Conservation (phyloP, 169 alveolate genomes). For the Theileria orientalis region DNA sequence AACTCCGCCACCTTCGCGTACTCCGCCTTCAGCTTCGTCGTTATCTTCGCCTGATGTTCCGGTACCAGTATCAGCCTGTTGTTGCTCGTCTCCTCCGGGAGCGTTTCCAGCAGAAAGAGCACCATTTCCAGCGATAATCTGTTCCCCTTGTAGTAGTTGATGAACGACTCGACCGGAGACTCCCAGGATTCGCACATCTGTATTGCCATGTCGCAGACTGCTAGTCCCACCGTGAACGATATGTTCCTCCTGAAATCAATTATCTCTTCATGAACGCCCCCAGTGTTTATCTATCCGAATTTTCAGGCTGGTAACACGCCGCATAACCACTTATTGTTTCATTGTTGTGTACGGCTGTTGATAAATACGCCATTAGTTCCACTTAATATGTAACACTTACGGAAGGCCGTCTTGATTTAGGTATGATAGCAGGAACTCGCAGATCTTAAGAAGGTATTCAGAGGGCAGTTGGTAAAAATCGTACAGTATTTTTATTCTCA, state of each 20-base stretch:
- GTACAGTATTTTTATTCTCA: slow-evolving; percentile 47
- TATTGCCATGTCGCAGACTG: slow-evolving; percentile 51
- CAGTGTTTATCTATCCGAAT: not conserved
- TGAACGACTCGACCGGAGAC: slow-evolving; percentile 47
- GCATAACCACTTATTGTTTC: too few relatives aligned
- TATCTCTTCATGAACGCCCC: not conserved
- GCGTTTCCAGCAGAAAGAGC: slow-evolving; percentile 17
- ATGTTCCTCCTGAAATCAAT: slow-evolving; percentile 20
- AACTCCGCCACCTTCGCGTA: slow-evolving; percentile 26
- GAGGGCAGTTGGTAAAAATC: slow-evolving; percentile 58
- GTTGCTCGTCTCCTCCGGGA: slow-evolving; percentile 51
- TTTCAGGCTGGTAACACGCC: too few relatives aligned
- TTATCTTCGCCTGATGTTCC: slow-evolving; percentile 9
- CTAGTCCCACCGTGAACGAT: slow-evolving; percentile 32
- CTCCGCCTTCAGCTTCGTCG: slow-evolving; percentile 27
- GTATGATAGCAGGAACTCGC: slow-evolving; percentile 31
- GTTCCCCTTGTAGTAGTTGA: slow-evolving; percentile 27
- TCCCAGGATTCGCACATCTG: slow-evolving; percentile 50
- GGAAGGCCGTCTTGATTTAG: slow-evolving; percentile 28
- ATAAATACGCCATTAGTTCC: too few relatives aligned
- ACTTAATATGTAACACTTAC: too few relatives aligned
- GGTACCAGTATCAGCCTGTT: slow-evolving; percentile 22
- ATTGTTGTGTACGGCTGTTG: too few relatives aligned
- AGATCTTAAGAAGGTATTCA: slow-evolving; percentile 23
- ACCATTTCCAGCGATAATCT: slow-evolving; percentile 22